Conservation (phyloP, 306 rosid species). For the Glycine latifolia region DNA sequence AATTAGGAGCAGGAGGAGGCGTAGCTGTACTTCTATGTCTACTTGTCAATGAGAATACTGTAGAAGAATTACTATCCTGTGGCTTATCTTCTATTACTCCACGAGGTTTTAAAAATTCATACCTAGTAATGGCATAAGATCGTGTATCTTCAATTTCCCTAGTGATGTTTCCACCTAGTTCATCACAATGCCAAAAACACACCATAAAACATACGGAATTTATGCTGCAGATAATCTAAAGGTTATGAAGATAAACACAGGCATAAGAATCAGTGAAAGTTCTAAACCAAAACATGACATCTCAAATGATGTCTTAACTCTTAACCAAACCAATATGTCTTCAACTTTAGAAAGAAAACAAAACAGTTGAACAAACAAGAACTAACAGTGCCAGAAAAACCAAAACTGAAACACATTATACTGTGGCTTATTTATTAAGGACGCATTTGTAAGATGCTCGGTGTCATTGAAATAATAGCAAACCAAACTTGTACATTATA, state of each 20-base stretch:
- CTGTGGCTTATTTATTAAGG: conserved; percentile 6
- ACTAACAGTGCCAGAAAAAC: conserved; percentile 18
- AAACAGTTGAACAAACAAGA: conserved; percentile 19
- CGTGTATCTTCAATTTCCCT: conserved; percentile 56
- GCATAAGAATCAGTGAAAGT: conserved; percentile 30
- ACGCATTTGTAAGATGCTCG: not conserved
- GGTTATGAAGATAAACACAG: conserved; percentile 19
- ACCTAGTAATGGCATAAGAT: conserved; percentile 49
- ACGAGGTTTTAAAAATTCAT: conserved; percentile 43
- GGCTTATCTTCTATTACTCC: conserved; percentile 53
- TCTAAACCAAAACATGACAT: conserved; percentile 19
- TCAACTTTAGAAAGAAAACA: conserved; percentile 11
- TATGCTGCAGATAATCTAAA: conserved; percentile 43
- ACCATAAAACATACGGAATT: conserved; percentile 42
- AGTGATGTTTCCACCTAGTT: conserved; percentile 65
- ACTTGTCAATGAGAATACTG: conserved; percentile 41
- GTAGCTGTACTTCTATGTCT: conserved; percentile 39
- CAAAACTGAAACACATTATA: not conserved
- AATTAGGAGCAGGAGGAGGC: conserved; percentile 44
- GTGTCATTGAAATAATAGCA: not conserved
- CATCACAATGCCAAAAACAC: conserved; percentile 54
- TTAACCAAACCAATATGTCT: too few species aligned
- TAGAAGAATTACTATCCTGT: conserved; percentile 52
- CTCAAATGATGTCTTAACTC: conserved; percentile 12
- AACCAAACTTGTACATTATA: not conserved